Conservation (phyloP, 2,329 filamentous ascomycete species). For the Metarhizium album region DNA sequence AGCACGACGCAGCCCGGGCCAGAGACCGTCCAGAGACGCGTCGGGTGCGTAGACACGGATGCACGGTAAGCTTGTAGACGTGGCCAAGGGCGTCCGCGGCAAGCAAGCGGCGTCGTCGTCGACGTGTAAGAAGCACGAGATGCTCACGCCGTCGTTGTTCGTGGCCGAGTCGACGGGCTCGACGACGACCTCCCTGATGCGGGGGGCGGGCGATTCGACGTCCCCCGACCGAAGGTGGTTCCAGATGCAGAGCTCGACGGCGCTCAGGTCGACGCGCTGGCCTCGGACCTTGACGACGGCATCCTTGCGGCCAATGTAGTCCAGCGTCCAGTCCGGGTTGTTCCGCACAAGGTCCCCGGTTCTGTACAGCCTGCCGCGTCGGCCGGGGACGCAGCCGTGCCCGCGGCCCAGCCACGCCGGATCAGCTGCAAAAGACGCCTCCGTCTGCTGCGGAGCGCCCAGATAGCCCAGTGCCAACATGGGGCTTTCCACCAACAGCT, state of each 20-base stretch:
- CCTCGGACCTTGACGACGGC: conserved; percentile 44
- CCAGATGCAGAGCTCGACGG: no score
- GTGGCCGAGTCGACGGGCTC: no score
- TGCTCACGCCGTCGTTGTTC: no score
- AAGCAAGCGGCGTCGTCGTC: no score
- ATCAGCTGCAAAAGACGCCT: conserved; percentile 5
- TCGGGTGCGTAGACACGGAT: no score
- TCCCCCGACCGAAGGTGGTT: neutral
- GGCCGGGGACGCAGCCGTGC: neutral
- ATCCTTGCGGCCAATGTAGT: conserved; percentile 37
- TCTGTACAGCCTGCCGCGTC: conserved; percentile 12
- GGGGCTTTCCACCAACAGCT: conserved; percentile 11
- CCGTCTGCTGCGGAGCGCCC: conserved; percentile 7
- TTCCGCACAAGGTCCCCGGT: conserved; percentile 12
- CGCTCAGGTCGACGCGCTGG: conserved; percentile 33
- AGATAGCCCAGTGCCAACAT: conserved; percentile 10
- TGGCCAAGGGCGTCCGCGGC: no score
- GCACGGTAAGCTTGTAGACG: no score
- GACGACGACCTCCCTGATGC: no score
- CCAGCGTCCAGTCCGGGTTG: conserved; percentile 21
- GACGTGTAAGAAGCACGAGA: no score
- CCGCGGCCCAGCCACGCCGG: conserved; percentile 10
- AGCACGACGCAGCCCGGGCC: no score
- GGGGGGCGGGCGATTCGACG: no score
- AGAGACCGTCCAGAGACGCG: no score